Evolutionary conservation across 2,329 filamentous ascomycete species (phyloP), one percentile per base, ranked within the genome.

Genomic region (Aureobasidium sp.): DNA sequence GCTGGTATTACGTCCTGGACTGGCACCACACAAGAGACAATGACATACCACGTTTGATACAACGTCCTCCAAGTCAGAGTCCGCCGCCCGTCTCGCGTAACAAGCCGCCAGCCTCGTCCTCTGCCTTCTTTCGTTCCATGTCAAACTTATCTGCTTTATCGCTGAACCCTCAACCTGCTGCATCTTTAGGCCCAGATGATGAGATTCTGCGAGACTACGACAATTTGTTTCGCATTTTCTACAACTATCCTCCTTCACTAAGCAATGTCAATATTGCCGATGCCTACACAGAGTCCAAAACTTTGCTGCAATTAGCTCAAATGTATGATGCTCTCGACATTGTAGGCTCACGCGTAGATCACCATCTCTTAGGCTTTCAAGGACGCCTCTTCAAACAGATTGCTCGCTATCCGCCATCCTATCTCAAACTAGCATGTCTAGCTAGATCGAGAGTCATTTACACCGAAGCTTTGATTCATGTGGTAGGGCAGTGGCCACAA

Each of bases 151-250:
- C 78, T 66, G 80, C 80, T 53, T 73, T 82, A 61, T 76, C 80
- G 68, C 71, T 82, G 64, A 75, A 70, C 83, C 81, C 15, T 15
- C 56, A 61, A n/a, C 67, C 73, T 3, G 69, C 70, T 27, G 65
- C 68, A 1, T 64, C 67, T 15, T 81, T 84, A 51, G 84, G 90
- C 60, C 79, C 79, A 20, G 76, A 79, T 47, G 81, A 90, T 69
- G 90, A 95, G 66, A 82, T 91, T 26, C 81, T 97, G 51, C 89
- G 90, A 68, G 90, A 97, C 77, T 97, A 97, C 75, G 91, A 96
- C 73, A 97, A 97, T 73, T 82, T 97, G 26, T 95, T 97, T 73
- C 89, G 92, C 69, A 88, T 94, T 65, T 96, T 97, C 79, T 97
- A 97, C 80, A 96, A 97, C 74, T 90, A 95, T 73, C 79, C 91